These are phyloP conservation scores for Piper betle DNA, from an alignment of 164 flowering plant genomes.

Conservation along the genomic window DNA sequence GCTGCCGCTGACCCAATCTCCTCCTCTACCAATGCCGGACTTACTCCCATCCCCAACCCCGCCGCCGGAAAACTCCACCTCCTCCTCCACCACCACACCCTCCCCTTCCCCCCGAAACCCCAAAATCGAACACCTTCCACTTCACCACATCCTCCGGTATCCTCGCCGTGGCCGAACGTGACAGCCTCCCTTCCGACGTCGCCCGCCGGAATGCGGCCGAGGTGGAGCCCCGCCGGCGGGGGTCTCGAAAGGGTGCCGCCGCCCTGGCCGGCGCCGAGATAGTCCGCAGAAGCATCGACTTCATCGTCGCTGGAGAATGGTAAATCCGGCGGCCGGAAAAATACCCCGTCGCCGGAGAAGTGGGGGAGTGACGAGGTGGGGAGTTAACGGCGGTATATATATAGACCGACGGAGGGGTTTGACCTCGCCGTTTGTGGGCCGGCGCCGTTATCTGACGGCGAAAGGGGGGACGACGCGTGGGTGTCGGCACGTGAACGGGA, in stretches of 20 bases:
- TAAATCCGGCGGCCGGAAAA: too few species aligned
- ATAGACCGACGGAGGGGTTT: too few species aligned
- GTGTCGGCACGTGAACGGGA: too few species aligned
- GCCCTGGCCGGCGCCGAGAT: conserved; percentile 22
- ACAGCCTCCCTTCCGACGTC: conserved; percentile 8
- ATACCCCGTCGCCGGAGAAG: too few species aligned
- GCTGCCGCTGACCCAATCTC: conserved; percentile 11
- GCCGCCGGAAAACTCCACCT: conserved; percentile 19
- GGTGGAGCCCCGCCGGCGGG: conserved; percentile 28
- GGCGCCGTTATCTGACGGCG: too few species aligned
- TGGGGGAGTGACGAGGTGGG: too few species aligned
- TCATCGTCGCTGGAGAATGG: conserved; percentile 16
- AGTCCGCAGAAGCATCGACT: conserved; percentile 33
- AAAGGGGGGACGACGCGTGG: too few species aligned
- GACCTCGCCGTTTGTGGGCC: too few species aligned
- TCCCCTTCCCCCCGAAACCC: conserved; percentile 7
- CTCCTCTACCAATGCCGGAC: conserved; percentile 15
- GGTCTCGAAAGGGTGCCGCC: conserved; percentile 6
- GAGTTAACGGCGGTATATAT: too few species aligned
- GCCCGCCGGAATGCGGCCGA: conserved; percentile 19
- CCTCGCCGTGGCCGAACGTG: conserved; percentile 22
- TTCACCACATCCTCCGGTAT: conserved; percentile 30
- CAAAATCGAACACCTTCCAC: conserved; percentile 2
- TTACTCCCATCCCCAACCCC: conserved; percentile 18
- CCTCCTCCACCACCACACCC: conserved; percentile 12